phyloP scores from a whole-genome alignment of 129 eudicot species.

The Flaveria robusta region DNA sequence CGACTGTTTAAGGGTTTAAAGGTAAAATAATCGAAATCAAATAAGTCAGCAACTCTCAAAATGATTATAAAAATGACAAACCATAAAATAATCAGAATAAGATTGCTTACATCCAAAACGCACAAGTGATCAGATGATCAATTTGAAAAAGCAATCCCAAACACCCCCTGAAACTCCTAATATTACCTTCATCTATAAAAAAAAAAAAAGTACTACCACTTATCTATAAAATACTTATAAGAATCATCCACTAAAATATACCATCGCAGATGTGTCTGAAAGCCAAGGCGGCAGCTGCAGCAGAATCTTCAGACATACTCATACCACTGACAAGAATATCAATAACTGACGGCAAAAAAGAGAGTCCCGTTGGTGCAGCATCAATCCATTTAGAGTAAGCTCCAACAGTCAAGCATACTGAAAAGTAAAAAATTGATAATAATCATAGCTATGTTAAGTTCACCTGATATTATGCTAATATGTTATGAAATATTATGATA shows the following conservation, averaged over 20 bases:
- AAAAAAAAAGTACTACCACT: not conserved
- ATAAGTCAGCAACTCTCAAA: no score
- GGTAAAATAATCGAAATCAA: no score
- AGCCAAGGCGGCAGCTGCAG: constrained; percentile 98
- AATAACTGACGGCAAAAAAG: constrained; percentile 79
- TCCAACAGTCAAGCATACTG: constrained; percentile 91
- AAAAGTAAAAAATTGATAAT: constrained; percentile 7
- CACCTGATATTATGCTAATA: not conserved
- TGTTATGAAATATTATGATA: constrained; percentile 19
- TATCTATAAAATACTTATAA: not conserved
- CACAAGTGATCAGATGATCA: not conserved
- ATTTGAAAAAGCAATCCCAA: not conserved
- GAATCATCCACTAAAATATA: constrained; percentile 23
- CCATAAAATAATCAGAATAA: not conserved
- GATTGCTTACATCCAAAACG: not conserved
- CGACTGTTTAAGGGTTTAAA: not conserved
- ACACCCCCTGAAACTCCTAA: not conserved
- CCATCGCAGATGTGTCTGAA: constrained; percentile 95
- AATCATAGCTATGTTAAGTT: constrained; percentile 17
- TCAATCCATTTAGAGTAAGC: constrained; percentile 99
- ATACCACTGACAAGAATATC: constrained; percentile 93
- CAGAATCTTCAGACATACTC: constrained; percentile 94
- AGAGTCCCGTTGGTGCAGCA: constrained; percentile 74
- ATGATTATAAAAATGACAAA: no score
- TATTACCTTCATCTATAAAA: not conserved